Percentiles rank a stretch among this genome's conserved stretches.
phyloP scores from a whole-genome alignment of 2,329 filamentous ascomycete genomes.

The Alternaria consortialis region DNA sequence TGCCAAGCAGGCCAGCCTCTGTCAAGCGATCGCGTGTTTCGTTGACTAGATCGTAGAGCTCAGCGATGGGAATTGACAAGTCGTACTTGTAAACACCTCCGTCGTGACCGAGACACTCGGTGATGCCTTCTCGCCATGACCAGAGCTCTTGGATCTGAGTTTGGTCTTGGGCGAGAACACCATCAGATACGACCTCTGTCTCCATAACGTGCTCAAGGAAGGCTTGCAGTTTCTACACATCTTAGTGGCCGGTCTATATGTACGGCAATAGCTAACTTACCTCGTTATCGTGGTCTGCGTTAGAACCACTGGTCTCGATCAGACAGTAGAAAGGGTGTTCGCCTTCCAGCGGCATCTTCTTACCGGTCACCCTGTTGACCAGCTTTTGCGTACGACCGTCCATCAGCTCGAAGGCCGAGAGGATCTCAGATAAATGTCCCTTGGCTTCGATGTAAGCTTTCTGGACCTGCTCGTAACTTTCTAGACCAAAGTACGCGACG shows the following conservation, averaged over 20 bases:
- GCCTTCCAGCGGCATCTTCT: conserved; percentile 81
- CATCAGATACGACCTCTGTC: conserved; percentile 85
- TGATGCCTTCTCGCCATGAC: conserved; percentile 92
- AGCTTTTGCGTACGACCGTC: conserved; percentile 79
- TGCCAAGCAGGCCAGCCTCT: conserved; percentile 75
- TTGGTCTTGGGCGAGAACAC: conserved; percentile 91
- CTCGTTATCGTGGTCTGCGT: conserved; percentile 87
- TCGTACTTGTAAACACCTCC: conserved; percentile 99
- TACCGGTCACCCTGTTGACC: conserved; percentile 70
- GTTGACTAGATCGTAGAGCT: conserved; percentile 89
- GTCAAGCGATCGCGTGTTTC: conserved; percentile 79
- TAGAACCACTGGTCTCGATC: conserved; percentile 94
- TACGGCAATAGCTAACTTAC: conserved; percentile 19
- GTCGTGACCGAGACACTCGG: conserved; percentile 86
- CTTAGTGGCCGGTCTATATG: conserved; percentile 13
- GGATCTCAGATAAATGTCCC: conserved; percentile 87
- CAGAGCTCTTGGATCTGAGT: conserved; percentile 87
- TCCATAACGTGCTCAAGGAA: conserved; percentile 95
- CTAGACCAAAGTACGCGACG: conserved; percentile 91
- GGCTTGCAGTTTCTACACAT: conserved; percentile 76
- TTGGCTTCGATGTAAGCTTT: conserved; percentile 89
- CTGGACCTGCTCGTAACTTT: conserved; percentile 89
- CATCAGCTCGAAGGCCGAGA: conserved; percentile 98
- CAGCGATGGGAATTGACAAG: conserved; percentile 86
- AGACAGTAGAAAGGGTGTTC: conserved; percentile 95